Evolutionary conservation across 345 rosid species (phyloP), one percentile per base, ranked within the genome.

Genomic region (Pugionium cornutum): DNA sequence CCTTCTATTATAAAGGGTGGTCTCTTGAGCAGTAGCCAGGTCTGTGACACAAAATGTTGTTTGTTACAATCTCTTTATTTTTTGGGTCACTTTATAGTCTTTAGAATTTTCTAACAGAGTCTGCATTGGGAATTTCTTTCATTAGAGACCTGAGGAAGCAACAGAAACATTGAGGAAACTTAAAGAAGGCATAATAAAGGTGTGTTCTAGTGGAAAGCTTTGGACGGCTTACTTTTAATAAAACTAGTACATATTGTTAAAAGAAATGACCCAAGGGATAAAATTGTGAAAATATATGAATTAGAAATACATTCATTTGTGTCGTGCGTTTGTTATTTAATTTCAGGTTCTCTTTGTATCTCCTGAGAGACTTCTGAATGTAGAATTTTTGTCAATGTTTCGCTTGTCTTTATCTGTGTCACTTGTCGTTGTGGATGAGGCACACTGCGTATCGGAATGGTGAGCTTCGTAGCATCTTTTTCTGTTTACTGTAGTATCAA

Each of bases 401-500:
- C 83, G 89, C 64, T 6, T 78, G 40, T 52, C 67, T 65, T 74
- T 51, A 9, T 62, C 63, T 25, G 80, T 90, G 75, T 90, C 97
- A 4, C 89, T 94, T 66, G 79, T 94, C 7, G 97, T 94, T 30
- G 94, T 94, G 42, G 97, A 94, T 85, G 99, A 94, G 86, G 97
- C 95, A 76, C 97, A 94, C 44, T 94, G 99, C 77, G 66, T 94
- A 39, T 94, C 99, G 61, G 97, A 94, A 76, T 94, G 99, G 99
- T 92, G 74, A 81, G 86, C 67, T 61, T 68, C 58, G 53, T 53
- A 30, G 53, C 62, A 52, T 26, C 27, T 41, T 47, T 60, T 46
- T 60, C 53, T 64, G 44, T 69, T 40, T 10, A 43, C 53, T 57
- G 42, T 54, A 11, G 66, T 69, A 30, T 68, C 50, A 43, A 30